Evolutionary conservation across 352 stramenopile species (phyloP), one percentile per base, ranked within the genome.

Genomic region (Phytophthora colocasiae): DNA sequence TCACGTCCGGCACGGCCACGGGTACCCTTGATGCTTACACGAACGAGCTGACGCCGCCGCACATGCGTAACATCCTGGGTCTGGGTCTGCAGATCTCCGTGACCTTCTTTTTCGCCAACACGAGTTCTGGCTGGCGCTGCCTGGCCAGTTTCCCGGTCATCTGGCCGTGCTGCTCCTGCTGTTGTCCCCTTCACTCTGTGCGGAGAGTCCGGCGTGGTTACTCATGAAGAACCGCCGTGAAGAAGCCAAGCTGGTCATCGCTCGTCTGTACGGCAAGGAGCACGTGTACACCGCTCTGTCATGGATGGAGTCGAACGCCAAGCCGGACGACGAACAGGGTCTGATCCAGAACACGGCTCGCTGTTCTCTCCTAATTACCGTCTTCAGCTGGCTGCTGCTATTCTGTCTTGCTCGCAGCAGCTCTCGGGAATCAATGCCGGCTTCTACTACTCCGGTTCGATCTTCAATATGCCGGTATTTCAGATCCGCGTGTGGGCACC

Each of bases 381-480:
- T 34, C 36, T 70, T 4, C 77, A 86, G 58, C 57, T 84, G 7
- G 55, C 81, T 4, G 56, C 80, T 3, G 77, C 75, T 0, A 63
- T 81, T 10, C 48, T 86, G 22, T 70, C 66, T 0, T 69, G 70
- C 9, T 39, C 67, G 6, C 75, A 85, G 60, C 80, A 86, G 53
- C 67, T 89, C 17, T 85, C 75, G 6, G 80, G 77, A 27, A 83
- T 89, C 69, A 89, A 82, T 34, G 45, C 55, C 55, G 55, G 54
- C 11, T 63, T 63, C 44, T 63, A 63, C 55, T 63, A 63, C 56
- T 65, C 57, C 36, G 15, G 57, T 15, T 40, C 27, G 1, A 58
- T 65, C 46, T 58, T 65, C 57, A 52, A 47, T 22, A 65, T 48
- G 57, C 57, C 47, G 57, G 47, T 8, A 65, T 65, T 36, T 52